Base-by-base conservation (phyloP, 768 basidiomycete genomes). In the Russula sp. region DNA sequence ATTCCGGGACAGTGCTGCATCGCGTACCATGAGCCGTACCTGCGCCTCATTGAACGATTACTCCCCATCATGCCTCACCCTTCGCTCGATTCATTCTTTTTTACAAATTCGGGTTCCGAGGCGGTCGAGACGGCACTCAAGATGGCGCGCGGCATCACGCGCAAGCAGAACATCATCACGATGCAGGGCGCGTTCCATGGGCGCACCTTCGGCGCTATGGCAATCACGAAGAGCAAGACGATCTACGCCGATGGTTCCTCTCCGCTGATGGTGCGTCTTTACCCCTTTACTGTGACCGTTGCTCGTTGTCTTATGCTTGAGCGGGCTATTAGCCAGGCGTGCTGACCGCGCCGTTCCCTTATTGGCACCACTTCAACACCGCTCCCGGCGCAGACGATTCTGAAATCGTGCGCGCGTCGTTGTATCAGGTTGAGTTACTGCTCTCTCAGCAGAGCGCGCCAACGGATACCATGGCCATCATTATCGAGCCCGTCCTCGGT, bases 111-210 rank as follows among this genome's bases (percentile, higher is more conserved):
- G 2, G 96, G 96, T 2, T 87, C 92, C 0, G 96, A 98, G 74
- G 96, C 94, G 1, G 82, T 94, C 49, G 95, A 97, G 75, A 92
- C 86, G 0, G 81, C 93, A 3, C 75, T 98, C 66, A 97, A 97
- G 77, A 85, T 98, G 77, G 89, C 91, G 3, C 83, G 95, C 39
- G 71, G 73, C 31, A 77, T 86, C 39, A 98, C 95, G 1, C 85
- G 87, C 35, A 80, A 83, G 66, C 92, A 93, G 72, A 94, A 96
- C 72, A 82, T 98, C 63, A 92, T 98, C 58, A 77, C 83, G 63
- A 91, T 98, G 88, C 94, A 96, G 75, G 95, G 91, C 62, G 87
- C 80, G 9, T 98, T 90, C 76, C 96, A 98, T 71, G 95, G 95
- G 6, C 84, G 96, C 45, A 98, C 96, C 0, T 93, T 84, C 68